A percentile compares a stretch with the other conserved stretches of the same genome.
Evolutionary conservation across 371 early-diverging fungal genomes (phyloP).

Genomic region (Mortierella sp.): DNA sequence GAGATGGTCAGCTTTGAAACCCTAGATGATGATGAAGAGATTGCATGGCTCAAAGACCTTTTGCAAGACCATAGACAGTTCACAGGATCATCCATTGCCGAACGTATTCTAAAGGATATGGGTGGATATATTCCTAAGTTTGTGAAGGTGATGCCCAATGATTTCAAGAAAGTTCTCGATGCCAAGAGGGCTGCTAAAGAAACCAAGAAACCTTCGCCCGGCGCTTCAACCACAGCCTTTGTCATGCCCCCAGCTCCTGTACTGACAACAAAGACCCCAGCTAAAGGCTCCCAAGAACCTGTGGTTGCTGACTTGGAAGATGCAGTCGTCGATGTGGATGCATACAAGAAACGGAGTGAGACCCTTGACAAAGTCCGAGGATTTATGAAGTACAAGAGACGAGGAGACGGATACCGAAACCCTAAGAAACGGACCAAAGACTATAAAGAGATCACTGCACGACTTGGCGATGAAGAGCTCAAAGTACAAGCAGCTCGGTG

Average conservation of each 20-base stretch:
- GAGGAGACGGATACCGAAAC: slow-evolving; percentile 84
- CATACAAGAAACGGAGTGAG: slow-evolving; percentile 64
- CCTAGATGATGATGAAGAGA: slow-evolving; percentile 77
- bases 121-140: slow-evolving; percentile 73
- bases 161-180: slow-evolving; percentile 81
- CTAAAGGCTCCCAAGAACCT: slow-evolving; percentile 46
- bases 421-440: slow-evolving; percentile 78
- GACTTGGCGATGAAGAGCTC: slow-evolving; percentile 77
- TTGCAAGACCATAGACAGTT: slow-evolving; percentile 79
- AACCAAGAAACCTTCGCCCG: not conserved
- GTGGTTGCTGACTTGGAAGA: slow-evolving; percentile 88
- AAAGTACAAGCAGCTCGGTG: slow-evolving; percentile 95
- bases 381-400: slow-evolving; percentile 89
- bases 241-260: not conserved
- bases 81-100: slow-evolving; percentile 83
- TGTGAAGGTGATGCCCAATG: slow-evolving; percentile 92
- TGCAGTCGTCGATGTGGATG: slow-evolving; percentile 73
- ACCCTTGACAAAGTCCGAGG: slow-evolving; percentile 82
- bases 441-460: slow-evolving; percentile 90
- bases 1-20: slow-evolving; percentile 89
- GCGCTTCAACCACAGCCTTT: slow-evolving; percentile 12
- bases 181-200: slow-evolving; percentile 54
- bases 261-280: slow-evolving; percentile 30
- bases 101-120: slow-evolving; percentile 74
- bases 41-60: slow-evolving; percentile 72